Base-by-base conservation (phyloP, 2,329 filamentous ascomycete genomes). In the Aspergillus proliferans region DNA sequence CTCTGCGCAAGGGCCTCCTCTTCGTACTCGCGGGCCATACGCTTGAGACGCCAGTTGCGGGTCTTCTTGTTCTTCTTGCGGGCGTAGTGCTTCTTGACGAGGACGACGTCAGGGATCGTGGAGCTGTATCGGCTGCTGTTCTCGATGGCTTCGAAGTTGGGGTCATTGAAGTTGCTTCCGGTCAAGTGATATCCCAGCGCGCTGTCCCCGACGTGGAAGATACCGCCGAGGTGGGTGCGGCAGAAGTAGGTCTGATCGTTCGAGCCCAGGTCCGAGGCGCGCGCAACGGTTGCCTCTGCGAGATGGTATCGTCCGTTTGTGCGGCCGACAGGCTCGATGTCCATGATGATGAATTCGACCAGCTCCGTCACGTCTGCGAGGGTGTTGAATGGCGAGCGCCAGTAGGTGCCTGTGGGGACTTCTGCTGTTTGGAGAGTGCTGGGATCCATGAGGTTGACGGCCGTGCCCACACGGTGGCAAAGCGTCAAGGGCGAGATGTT, bases 31-130 rank as follows among this genome's bases (percentile, higher is more conserved):
- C 83, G 86, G 57, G 80, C 80, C 87, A 98, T 92, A 63, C 93
- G 89, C 82, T 88, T 94, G 69, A 98, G 83, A 69, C 86, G 87
- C 93, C 93, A 98, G 77, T 88, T 88, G 59, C 94, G 84, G 70
- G 78, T 80, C 76, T 84, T 85, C 67, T 83, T 80, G 81, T 92
- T 95, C 76, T 87, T 85, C 72, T 87, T 86, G 60, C 88, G 83
- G 50, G 86, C 83, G 73, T 94, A 98, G 78, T 88, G 85, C 72
- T 98, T 98, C 89, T 95, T 97, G 68, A 98, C 89, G 3, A 98
- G 79, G 6, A 98, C 74, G 0, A 97, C 93, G 62, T 98, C 93
- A 0, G 93, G 93, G 48, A 98, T 87, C 3, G 79, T 83, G 3
- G 84, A 85, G 2, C 82, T 76, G 71, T 94, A 92, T 45, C 85